phyloP scores from a whole-genome alignment of 2,329 filamentous ascomycete genomes.

The Laburnicola sp. region DNA sequence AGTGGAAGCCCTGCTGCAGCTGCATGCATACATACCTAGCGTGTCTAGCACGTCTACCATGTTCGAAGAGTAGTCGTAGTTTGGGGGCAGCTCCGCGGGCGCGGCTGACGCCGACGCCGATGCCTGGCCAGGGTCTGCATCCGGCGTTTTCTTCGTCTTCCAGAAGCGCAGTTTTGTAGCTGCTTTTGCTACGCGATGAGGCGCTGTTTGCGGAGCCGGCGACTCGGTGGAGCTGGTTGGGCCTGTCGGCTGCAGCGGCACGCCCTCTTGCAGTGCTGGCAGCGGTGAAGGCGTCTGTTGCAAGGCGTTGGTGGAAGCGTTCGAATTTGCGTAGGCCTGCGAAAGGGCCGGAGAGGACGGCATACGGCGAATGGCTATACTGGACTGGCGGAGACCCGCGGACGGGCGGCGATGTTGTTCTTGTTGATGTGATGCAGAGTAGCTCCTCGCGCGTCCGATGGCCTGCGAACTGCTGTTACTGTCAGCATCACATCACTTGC shows the following conservation, averaged over 20 bases:
- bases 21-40: constrained; percentile 56
- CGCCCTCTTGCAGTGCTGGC: constrained; percentile 35
- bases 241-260: constrained; percentile 28
- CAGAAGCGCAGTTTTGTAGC: constrained; percentile 34
- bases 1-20: background rate
- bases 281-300: constrained; percentile 25
- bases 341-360: constrained; percentile 31
- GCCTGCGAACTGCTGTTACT: background rate
- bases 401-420: constrained; percentile 28
- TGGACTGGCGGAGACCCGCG: constrained; percentile 35
- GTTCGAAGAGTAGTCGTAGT: constrained; percentile 64
- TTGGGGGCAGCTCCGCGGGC: constrained; percentile 12
- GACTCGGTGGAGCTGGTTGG: constrained; percentile 21
- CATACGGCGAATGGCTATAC: constrained; percentile 42
- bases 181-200: constrained; percentile 31
- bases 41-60: constrained; percentile 71
- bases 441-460: constrained; percentile 31
- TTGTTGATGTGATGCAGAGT: constrained; percentile 29
- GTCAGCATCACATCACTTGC: constrained; percentile 23
- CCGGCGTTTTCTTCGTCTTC: constrained; percentile 20
- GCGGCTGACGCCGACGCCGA: background rate
- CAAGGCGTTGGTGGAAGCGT: constrained; percentile 27
- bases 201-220: constrained; percentile 13
- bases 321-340: constrained; percentile 24
- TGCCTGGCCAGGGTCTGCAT: background rate